phyloP scores from a whole-genome alignment of 129 eudicot genomes.

The Flaveria bidentis region DNA sequence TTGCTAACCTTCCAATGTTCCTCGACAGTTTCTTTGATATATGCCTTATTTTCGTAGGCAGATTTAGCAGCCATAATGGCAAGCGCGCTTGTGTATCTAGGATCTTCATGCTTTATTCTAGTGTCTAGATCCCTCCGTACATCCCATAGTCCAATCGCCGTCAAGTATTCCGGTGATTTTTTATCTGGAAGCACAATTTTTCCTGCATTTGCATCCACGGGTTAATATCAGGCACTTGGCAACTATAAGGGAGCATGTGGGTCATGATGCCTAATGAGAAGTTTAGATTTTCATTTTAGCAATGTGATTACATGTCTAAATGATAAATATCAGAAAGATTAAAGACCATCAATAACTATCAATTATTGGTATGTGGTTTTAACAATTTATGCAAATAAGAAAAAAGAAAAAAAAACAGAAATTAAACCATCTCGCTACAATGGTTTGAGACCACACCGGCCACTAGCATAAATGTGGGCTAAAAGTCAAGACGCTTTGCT shows the following conservation, averaged over 20 bases:
- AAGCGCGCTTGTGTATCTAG: conserved; percentile 47
- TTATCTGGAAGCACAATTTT: conserved; percentile 32
- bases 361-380: too few relatives aligned
- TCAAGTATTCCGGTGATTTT: conserved; percentile 34
- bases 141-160: conserved; percentile 34
- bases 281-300: too few relatives aligned
- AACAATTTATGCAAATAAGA: too few relatives aligned
- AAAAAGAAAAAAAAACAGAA: too few relatives aligned
- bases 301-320: too few relatives aligned
- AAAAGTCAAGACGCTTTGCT: too few relatives aligned
- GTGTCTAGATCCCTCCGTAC: conserved; percentile 42
- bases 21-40: conserved; percentile 41
- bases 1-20: conserved; percentile 59
- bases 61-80: conserved; percentile 72
- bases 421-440: too few relatives aligned
- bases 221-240: background rate
- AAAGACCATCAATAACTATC: too few relatives aligned
- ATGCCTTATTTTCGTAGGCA: conserved; percentile 62
- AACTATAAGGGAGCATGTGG: background rate
- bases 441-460: too few relatives aligned
- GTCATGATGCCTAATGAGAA: too few relatives aligned
- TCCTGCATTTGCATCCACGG: conserved; percentile 21
- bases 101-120: conserved; percentile 44
- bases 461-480: too few relatives aligned
- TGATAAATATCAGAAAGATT: too few relatives aligned